A percentile compares a stretch with the other conserved stretches of the same genome.
These are phyloP conservation scores for Lepraria neglecta DNA, from an alignment of 495 filamentous ascomycete genomes.

Conservation along the genomic window DNA sequence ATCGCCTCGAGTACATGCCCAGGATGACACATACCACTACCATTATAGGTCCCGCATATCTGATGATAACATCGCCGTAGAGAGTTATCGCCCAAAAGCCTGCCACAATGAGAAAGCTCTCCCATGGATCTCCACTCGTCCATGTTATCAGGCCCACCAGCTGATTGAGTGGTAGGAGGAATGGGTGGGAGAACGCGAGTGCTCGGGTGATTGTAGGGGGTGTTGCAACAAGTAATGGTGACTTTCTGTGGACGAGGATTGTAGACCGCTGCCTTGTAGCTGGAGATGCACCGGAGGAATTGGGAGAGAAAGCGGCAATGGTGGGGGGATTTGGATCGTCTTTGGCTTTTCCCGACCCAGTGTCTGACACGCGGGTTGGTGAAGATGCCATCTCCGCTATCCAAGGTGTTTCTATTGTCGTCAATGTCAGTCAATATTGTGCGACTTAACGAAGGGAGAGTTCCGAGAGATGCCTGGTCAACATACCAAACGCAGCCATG, in stretches of 20 bases:
- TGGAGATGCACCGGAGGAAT: slow-evolving; percentile 58
- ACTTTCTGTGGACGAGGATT: slow-evolving; percentile 94
- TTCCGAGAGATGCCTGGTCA: neutral
- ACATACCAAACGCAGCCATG: slow-evolving; percentile 59
- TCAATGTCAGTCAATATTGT: neutral
- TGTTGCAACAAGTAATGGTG: slow-evolving; percentile 84
- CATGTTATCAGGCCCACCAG: slow-evolving; percentile 80
- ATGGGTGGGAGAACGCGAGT: slow-evolving; percentile 89
- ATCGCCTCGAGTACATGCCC: slow-evolving; percentile 88
- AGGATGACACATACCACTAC: slow-evolving; percentile 72
- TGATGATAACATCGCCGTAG: slow-evolving; percentile 76
- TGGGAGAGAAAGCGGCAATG: slow-evolving; percentile 79
- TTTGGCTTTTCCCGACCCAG: slow-evolving; percentile 35
- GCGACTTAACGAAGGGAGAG: slow-evolving; percentile 18
- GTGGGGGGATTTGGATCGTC: slow-evolving; percentile 61
- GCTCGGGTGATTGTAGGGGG: slow-evolving; percentile 89
- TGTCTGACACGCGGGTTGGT: slow-evolving; percentile 33
- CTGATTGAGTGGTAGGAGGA: slow-evolving; percentile 78
- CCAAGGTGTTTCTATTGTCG: slow-evolving; percentile 56
- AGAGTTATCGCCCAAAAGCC: slow-evolving; percentile 78
- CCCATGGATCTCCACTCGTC: slow-evolving; percentile 90
- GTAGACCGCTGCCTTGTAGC: slow-evolving; percentile 74
- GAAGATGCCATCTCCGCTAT: slow-evolving; percentile 35
- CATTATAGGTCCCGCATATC: slow-evolving; percentile 74
- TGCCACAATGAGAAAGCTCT: slow-evolving; percentile 84